Evolutionary conservation across 2,329 filamentous ascomycete species (phyloP).

Genomic region (Periconia sp.): DNA sequence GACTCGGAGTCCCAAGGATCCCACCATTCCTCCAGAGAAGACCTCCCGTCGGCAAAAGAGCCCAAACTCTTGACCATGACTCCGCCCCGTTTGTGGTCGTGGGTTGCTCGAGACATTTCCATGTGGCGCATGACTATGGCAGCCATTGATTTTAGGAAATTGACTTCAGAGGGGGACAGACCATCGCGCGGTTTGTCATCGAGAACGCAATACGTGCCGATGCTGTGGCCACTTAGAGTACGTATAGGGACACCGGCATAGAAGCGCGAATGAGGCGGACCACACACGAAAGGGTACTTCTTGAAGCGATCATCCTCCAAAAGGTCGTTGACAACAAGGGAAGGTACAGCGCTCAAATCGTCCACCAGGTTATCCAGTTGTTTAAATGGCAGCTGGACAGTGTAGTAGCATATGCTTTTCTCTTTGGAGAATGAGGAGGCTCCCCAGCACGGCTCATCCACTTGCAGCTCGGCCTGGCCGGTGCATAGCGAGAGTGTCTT

Average conservation of each 20-base stretch:
- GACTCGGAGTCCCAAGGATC: conserved; percentile 37
- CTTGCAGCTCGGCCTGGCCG: conserved; percentile 28
- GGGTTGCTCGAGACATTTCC: conserved; percentile 60
- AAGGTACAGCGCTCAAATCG: conserved; percentile 25
- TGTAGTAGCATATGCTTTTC: conserved; percentile 41
- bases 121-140: conserved; percentile 66
- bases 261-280: conserved; percentile 49
- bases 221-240: conserved; percentile 61
- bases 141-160: conserved; percentile 63
- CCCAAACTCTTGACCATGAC: conserved; percentile 57
- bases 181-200: conserved; percentile 63
- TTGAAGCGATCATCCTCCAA: conserved; percentile 47
- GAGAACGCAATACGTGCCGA: conserved; percentile 66
- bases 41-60: conserved; percentile 45
- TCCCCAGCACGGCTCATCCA: conserved; percentile 42
- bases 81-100: conserved; percentile 60
- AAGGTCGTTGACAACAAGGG: conserved; percentile 42
- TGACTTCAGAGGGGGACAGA: conserved; percentile 55
- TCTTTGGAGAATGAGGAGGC: conserved; percentile 40
- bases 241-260: conserved; percentile 68
- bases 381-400: conserved; percentile 35
- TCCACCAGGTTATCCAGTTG: conserved; percentile 20
- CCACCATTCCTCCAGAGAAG: conserved; percentile 40
- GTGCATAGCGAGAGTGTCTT: conserved; percentile 35
- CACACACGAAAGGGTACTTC: conserved; percentile 37